Evolutionary conservation across 495 filamentous ascomycete species (phyloP).

Genomic region (Talaromyces wortmannii): DNA sequence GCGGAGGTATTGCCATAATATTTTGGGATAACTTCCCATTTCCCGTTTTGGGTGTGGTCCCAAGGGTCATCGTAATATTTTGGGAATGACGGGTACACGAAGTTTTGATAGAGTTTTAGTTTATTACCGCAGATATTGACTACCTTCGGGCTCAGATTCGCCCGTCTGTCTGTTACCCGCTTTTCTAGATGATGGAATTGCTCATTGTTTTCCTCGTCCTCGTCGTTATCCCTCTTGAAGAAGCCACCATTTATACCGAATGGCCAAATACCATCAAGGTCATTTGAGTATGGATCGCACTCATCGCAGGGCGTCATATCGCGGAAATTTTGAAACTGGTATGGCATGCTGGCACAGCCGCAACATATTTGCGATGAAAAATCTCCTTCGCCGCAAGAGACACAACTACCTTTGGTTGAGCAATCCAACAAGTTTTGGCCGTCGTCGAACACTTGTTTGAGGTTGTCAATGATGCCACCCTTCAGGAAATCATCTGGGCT

Average conservation of each 20-base stretch:
- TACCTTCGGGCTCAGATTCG: neutral
- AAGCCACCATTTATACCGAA: neutral
- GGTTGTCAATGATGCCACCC: neutral
- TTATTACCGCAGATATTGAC: neutral
- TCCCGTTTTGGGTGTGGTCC: neutral
- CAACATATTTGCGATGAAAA: neutral
- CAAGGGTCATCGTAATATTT: neutral
- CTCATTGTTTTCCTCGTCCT: neutral
- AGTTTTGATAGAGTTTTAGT: too few species aligned
- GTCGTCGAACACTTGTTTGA: constrained; percentile 9
- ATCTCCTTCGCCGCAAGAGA: constrained; percentile 25
- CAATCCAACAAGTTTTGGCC: constrained; percentile 28
- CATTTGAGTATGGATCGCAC: neutral
- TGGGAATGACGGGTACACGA: neutral
- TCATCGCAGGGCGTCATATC: neutral
- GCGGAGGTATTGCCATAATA: neutral
- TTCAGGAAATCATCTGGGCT: neutral
- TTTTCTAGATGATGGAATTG: neutral
- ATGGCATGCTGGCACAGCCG: neutral
- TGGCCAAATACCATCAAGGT: neutral
- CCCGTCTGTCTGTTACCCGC: neutral
- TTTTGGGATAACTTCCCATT: neutral
- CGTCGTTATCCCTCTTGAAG: neutral
- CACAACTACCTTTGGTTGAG: constrained; percentile 27
- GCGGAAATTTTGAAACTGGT: neutral